Evolutionary conservation across 2,329 filamentous ascomycete genomes (phyloP).

Genomic region (Phialocephala sp.): DNA sequence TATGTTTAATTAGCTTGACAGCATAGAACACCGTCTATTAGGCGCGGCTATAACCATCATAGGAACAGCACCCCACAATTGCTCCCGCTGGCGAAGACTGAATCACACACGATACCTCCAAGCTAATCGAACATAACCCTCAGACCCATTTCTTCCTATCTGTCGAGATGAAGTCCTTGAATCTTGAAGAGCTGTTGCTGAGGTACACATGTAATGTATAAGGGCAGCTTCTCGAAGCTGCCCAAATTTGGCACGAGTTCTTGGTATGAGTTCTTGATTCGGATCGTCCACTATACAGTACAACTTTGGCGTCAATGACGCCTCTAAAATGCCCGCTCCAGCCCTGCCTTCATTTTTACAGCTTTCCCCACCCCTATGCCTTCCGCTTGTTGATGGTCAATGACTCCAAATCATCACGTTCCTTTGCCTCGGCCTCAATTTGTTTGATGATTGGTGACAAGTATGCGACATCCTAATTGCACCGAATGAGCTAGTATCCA

Average conservation of each 20-base stretch:
- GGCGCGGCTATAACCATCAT: too few species aligned
- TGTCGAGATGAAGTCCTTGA: background rate
- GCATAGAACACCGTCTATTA: too few species aligned
- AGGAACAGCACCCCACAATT: too few species aligned
- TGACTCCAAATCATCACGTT: constrained; percentile 71
- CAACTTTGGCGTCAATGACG: constrained; percentile 18
- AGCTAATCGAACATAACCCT: background rate
- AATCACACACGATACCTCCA: too few species aligned
- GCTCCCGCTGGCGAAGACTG: too few species aligned
- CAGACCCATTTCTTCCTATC: background rate
- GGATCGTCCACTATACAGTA: constrained; percentile 33
- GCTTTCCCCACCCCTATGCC: constrained; percentile 20
- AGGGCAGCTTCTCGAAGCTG: background rate
- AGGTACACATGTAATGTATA: background rate
- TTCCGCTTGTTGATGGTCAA: constrained; percentile 58
- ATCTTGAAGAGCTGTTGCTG: background rate
- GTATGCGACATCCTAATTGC: constrained; percentile 66
- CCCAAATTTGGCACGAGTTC: background rate
- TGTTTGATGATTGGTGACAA: constrained; percentile 70
- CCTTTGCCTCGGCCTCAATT: constrained; percentile 69
- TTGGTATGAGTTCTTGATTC: background rate
- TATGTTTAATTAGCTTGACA: too few species aligned
- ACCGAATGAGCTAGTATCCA: constrained; percentile 28
- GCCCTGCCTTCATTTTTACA: constrained; percentile 29
- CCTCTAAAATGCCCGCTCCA: constrained; percentile 17